Percentiles rank a stretch among this genome's conserved stretches.
These are phyloP conservation scores for Polyporus tsugae DNA, from an alignment of 1,284 basidiomycete genomes.

Conservation along the genomic window DNA sequence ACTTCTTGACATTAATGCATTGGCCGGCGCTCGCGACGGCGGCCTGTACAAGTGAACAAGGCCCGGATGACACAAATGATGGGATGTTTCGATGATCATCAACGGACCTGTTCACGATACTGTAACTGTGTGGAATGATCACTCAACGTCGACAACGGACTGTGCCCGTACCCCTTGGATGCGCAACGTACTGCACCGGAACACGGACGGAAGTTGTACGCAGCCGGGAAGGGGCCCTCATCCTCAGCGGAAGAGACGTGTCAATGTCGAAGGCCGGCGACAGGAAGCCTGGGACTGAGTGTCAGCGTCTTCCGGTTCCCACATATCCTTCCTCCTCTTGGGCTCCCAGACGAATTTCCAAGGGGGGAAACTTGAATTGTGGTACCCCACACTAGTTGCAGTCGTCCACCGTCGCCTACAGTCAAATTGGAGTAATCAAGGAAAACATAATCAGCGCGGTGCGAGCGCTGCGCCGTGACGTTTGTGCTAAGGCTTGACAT, in stretches of 20 bases:
- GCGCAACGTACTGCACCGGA: conserved; percentile 4
- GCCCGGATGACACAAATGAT: conserved; percentile 6
- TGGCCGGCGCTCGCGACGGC: not conserved
- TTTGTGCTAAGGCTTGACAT: not conserved
- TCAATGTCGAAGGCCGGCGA: not conserved
- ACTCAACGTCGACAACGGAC: not conserved
- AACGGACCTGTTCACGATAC: not conserved
- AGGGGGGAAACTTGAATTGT: too few relatives aligned
- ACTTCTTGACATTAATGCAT: not conserved
- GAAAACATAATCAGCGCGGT: not conserved
- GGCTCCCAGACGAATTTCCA: not conserved
- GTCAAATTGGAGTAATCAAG: not conserved
- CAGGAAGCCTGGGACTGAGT: not conserved
- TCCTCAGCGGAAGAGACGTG: not conserved
- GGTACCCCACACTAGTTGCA: not conserved
- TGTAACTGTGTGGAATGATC: not conserved
- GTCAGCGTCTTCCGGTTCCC: not conserved
- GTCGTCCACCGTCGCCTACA: not conserved
- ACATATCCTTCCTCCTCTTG: not conserved
- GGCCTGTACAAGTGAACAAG: not conserved
- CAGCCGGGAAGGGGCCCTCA: not conserved
- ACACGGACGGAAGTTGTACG: not conserved
- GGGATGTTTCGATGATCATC: conserved; percentile 7
- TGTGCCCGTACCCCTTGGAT: conserved; percentile 1
- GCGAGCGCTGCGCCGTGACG: not conserved